Base-by-base conservation (phyloP, 495 filamentous ascomycete species). In the Penicillium pancosmium region DNA sequence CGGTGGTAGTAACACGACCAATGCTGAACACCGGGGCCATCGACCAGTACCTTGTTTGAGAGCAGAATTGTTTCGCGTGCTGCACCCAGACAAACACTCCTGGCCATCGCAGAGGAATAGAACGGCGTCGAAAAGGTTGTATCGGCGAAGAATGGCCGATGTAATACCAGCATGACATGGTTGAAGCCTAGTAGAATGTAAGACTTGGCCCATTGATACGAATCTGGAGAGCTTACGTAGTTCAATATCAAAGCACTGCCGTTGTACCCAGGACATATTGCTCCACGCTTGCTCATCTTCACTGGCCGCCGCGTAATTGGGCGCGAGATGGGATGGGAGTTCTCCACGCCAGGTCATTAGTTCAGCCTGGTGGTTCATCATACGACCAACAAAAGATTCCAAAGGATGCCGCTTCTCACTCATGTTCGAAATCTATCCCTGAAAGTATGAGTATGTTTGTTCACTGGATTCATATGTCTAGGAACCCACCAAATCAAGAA, bases 301-400 rank as follows among this genome's bases (percentile, higher is more conserved):
- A 9, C 10, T 35, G 4, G 40, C 21, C 5, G n/a, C 10, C 9
- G 21, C 48, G 25, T 56, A 27, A 5, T 35, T 48, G 10, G 54
- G 40, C 5, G 59, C 53, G 10, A 61, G 33, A 49, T 61, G 59
- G 2, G n/a, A 15, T 3, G 59, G 54, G 12, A 61, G 54, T 5
- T 61, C 53, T 15, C 48, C 59, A 21, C 54, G 35, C 59, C 59
- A 61, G 3, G 59, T 61, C 59, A 61, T 61, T 7, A 61, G 54
- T 40, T 61, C 59, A 19, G 59, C 59, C 49, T 61, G 59, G 40
- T 52, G 59, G 21, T 61, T 61, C 59, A 61, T 61, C 31, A 61
- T 31, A 3, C 59, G 53, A 18, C 59, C 59, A 13, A 56, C 59
- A 41, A 56, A 61, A 11, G 53, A 52, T 15, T 61, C 36, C 13